phyloP scores from a whole-genome alignment of 371 early-diverging fungal genomes.

The Mucor ambiguus region DNA sequence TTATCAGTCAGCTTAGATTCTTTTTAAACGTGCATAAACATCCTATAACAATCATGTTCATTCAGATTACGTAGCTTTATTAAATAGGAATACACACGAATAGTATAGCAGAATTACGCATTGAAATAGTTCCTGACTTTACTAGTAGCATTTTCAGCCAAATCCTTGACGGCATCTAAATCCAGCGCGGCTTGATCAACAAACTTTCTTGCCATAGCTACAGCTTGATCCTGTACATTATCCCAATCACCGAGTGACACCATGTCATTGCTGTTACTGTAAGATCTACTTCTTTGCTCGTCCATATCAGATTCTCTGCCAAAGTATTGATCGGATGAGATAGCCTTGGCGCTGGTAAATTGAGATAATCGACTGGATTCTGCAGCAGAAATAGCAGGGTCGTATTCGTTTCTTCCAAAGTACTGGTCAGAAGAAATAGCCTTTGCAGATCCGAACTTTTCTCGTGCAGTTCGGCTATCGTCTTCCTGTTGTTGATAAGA shows the following conservation, averaged over 20 bases:
- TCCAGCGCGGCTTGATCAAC: slow-evolving; percentile 79
- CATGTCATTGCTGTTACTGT: slow-evolving; percentile 7
- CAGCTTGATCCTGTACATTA: slow-evolving; percentile 59
- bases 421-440: slow-evolving; percentile 90
- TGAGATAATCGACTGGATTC: slow-evolving; percentile 65
- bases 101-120: background rate
- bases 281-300: slow-evolving; percentile 7
- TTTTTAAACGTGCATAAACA: too few relatives aligned
- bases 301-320: slow-evolving; percentile 65
- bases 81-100: background rate
- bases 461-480: slow-evolving; percentile 49
- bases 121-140: slow-evolving; percentile 36
- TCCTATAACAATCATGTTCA: too few relatives aligned
- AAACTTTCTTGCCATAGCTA: slow-evolving; percentile 69
- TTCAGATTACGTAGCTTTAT: too few relatives aligned
- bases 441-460: slow-evolving; percentile 77
- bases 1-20: too few relatives aligned
- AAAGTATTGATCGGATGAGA: slow-evolving; percentile 84
- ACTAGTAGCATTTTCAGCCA: slow-evolving; percentile 66
- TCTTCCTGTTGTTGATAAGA: slow-evolving; percentile 22
- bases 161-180: slow-evolving; percentile 68
- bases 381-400: slow-evolving; percentile 64
- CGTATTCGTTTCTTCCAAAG: slow-evolving; percentile 81
- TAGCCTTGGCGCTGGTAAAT: slow-evolving; percentile 74
- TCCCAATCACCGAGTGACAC: slow-evolving; percentile 44